These are phyloP conservation scores for Lentinula raphanica DNA, from an alignment of 768 basidiomycete species.

Conservation along the genomic window DNA sequence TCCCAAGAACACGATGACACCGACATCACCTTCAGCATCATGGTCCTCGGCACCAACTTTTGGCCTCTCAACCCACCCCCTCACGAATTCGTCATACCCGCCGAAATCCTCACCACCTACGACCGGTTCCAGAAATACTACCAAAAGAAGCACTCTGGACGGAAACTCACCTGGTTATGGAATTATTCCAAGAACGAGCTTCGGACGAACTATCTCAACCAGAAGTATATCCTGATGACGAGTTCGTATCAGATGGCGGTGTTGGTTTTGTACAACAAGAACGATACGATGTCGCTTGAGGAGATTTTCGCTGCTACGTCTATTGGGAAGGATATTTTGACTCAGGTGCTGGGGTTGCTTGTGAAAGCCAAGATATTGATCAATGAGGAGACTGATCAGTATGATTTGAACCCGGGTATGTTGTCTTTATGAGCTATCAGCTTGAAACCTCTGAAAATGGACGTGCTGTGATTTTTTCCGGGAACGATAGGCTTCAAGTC, in stretches of 20 bases:
- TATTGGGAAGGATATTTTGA: slow-evolving; percentile 75
- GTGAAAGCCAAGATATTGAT: slow-evolving; percentile 88
- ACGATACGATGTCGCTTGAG: slow-evolving; percentile 78
- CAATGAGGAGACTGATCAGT: slow-evolving; percentile 84
- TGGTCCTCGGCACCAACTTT: slow-evolving; percentile 93
- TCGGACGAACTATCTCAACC: slow-evolving; percentile 85
- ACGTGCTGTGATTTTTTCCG: background rate
- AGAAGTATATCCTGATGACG: slow-evolving; percentile 95
- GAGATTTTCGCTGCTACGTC: slow-evolving; percentile 78
- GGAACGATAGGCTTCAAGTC: slow-evolving; percentile 89
- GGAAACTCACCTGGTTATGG: slow-evolving; percentile 98
- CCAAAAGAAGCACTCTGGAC: slow-evolving; percentile 87
- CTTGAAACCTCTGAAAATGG: too few species aligned
- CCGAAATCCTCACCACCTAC: slow-evolving; percentile 81
- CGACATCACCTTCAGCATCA: slow-evolving; percentile 87
- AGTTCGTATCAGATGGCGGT: slow-evolving; percentile 94
- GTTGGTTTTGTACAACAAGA: slow-evolving; percentile 86
- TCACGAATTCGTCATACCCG: slow-evolving; percentile 85
- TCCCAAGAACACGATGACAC: slow-evolving; percentile 79
- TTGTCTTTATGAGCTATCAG: too few species aligned
- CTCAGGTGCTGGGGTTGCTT: slow-evolving; percentile 62
- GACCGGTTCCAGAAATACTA: slow-evolving; percentile 93
- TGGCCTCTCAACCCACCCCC: slow-evolving; percentile 87
- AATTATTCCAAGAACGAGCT: slow-evolving; percentile 97
- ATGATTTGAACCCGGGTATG: slow-evolving; percentile 79